Evolutionary conservation across 805 yeast genomes (phyloP).

Genomic region (Kodamaea leandrae): DNA sequence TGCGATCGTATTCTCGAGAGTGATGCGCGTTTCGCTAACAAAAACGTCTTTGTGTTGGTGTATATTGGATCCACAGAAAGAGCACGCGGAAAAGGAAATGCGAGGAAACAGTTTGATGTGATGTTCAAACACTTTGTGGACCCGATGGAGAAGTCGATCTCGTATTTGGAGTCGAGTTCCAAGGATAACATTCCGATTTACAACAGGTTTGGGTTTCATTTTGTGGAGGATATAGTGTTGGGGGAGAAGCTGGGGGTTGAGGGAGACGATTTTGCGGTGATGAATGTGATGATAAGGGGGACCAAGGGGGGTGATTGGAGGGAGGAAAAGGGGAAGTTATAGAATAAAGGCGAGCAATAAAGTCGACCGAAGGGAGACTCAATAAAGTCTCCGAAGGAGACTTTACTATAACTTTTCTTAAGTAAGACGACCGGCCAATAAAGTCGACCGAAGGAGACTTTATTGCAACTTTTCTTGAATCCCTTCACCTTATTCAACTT

Average conservation of each 20-base stretch:
- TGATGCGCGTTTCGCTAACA: conserved; percentile 39
- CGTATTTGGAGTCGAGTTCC: conserved; percentile 49
- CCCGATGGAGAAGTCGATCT: conserved; percentile 30
- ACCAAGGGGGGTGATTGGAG: conserved; percentile 36
- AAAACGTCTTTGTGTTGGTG: conserved; percentile 41
- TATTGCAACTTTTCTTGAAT: too few species aligned
- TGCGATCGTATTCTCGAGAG: conserved; percentile 40
- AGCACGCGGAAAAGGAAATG: conserved; percentile 59
- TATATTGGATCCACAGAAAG: conserved; percentile 42
- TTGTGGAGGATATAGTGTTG: conserved; percentile 48
- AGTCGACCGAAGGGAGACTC: not conserved
- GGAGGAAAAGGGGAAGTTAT: conserved; percentile 14
- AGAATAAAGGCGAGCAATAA: not conserved
- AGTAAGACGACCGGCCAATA: too few species aligned
- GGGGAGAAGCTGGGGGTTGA: conserved; percentile 33
- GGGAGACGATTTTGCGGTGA: conserved; percentile 40
- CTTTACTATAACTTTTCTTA: too few species aligned
- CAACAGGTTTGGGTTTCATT: conserved; percentile 48
- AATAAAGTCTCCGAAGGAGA: too few species aligned
- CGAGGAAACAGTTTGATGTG: conserved; percentile 46
- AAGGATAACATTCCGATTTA: conserved; percentile 49
- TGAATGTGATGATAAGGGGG: conserved; percentile 46
- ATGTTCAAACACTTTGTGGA: conserved; percentile 49
- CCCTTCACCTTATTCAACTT: too few species aligned
- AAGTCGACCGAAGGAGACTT: too few species aligned